Conservation (phyloP, 2,329 filamentous ascomycete genomes). For the Beauveria sp. region DNA sequence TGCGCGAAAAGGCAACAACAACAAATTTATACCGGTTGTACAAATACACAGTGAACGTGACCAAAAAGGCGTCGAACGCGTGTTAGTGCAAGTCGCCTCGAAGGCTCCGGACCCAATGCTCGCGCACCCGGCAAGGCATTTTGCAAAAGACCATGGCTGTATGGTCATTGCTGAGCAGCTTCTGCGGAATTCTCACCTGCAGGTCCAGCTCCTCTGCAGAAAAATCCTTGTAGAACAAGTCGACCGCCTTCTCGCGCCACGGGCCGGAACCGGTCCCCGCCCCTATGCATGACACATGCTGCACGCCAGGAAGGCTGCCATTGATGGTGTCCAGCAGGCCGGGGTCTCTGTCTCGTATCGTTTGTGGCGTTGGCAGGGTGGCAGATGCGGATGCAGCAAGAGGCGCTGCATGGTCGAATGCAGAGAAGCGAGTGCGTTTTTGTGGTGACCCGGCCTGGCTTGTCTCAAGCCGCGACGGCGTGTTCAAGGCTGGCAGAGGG, state of each 20-base stretch:
- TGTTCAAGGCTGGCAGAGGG: neutral
- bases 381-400: neutral
- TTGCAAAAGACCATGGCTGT: conserved; percentile 57
- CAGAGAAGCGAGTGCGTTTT: conserved; percentile 7
- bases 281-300: conserved; percentile 36
- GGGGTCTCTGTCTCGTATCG: neutral
- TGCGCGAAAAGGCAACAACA: neutral
- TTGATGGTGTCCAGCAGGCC: neutral
- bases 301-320: conserved; percentile 12
- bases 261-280: conserved; percentile 31
- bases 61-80: neutral
- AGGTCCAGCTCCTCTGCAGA: conserved; percentile 49
- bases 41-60: neutral
- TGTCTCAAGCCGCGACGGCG: neutral
- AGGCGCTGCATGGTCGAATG: neutral
- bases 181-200: conserved; percentile 53
- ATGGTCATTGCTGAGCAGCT: conserved; percentile 49
- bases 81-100: conserved; percentile 33
- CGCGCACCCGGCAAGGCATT: conserved; percentile 44
- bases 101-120: conserved; percentile 49
- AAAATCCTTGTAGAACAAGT: conserved; percentile 53
- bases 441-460: neutral
- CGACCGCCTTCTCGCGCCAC: conserved; percentile 52
- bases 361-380: neutral
- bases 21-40: conserved; percentile 7